A percentile compares a stretch with the other conserved stretches of the same genome.
Evolutionary conservation across 352 stramenopile species (phyloP).

Genomic region (Blastocystis hominis): DNA sequence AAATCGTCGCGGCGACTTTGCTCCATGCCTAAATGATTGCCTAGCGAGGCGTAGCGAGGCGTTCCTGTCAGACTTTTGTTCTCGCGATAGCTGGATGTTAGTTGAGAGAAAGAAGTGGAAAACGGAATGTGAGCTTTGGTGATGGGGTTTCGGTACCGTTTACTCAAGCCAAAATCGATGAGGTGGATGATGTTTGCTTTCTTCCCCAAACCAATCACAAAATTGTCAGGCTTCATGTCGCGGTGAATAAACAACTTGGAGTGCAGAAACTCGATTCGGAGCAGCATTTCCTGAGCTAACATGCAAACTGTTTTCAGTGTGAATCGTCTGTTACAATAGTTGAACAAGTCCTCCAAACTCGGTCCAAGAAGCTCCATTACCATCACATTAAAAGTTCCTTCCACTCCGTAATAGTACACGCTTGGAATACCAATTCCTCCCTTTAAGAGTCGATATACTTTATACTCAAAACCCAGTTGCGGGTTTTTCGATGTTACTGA

Average conservation of each 20-base stretch:
- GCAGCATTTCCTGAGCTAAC: constrained; percentile 80
- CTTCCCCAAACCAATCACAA: constrained; percentile 81
- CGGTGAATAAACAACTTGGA: constrained; percentile 86
- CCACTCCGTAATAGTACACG: constrained; percentile 95
- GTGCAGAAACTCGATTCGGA: constrained; percentile 82
- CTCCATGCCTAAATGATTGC: constrained; percentile 87
- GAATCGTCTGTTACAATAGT: constrained; percentile 81
- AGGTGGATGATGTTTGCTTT: constrained; percentile 80
- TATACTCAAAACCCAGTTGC: constrained; percentile 97
- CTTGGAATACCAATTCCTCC: constrained; percentile 92
- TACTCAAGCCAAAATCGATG: constrained; percentile 86
- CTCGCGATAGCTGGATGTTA: constrained; percentile 76
- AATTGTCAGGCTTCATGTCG: constrained; percentile 90
- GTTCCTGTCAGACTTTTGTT: constrained; percentile 86
- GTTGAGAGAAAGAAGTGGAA: no score
- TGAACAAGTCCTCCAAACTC: constrained; percentile 85
- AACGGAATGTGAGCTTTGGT: constrained; percentile 82
- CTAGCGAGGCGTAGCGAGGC: constrained; percentile 81
- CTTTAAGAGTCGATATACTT: constrained; percentile 99
- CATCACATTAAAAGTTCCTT: constrained; percentile 95
- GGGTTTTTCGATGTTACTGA: constrained; percentile 80
- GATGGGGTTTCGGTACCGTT: constrained; percentile 82
- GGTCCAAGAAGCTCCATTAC: constrained; percentile 96
- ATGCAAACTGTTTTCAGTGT: constrained; percentile 82
- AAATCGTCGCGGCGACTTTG: constrained; percentile 82